Evolutionary conservation across 371 early-diverging fungal species (phyloP).

Genomic region (Mortierella sp.): DNA sequence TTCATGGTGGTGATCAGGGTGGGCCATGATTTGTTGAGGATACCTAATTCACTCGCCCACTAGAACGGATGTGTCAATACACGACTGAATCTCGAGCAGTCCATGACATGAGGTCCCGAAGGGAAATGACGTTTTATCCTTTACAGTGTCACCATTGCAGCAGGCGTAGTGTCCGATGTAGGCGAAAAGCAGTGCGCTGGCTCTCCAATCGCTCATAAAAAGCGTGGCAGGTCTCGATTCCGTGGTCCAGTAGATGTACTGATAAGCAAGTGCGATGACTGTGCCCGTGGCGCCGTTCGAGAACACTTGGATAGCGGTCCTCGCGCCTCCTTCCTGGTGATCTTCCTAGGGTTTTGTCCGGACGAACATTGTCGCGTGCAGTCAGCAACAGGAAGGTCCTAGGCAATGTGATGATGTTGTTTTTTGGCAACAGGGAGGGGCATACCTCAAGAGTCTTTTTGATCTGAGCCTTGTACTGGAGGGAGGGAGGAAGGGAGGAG

Average conservation of each 20-base stretch:
- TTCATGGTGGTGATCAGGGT: constrained; percentile 77
- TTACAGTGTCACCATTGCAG: constrained; percentile 87
- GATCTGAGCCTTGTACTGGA: constrained; percentile 69
- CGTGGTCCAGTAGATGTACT: constrained; percentile 55
- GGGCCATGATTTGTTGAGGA: constrained; percentile 78
- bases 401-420: too few relatives aligned
- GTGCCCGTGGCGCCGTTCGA: constrained; percentile 83
- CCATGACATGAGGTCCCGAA: too few relatives aligned
- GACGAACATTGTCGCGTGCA: too few relatives aligned
- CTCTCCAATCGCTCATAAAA: constrained; percentile 65
- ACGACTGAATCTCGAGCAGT: too few relatives aligned
- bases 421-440: background rate
- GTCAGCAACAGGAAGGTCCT: too few relatives aligned
- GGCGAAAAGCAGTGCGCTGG: constrained; percentile 35
- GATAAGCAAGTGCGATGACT: constrained; percentile 70
- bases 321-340: constrained; percentile 60
- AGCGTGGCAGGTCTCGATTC: constrained; percentile 41
- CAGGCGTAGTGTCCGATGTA: constrained; percentile 79
- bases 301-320: constrained; percentile 82
- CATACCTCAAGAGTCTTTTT: constrained; percentile 76
- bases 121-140: too few relatives aligned
- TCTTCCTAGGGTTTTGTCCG: constrained; percentile 37
- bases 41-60: constrained; percentile 91
- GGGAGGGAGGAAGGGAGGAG: background rate
- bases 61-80: constrained; percentile 14